phyloP scores from a whole-genome alignment of 371 early-diverging fungal species.

The Syncephalastrum sp. region DNA sequence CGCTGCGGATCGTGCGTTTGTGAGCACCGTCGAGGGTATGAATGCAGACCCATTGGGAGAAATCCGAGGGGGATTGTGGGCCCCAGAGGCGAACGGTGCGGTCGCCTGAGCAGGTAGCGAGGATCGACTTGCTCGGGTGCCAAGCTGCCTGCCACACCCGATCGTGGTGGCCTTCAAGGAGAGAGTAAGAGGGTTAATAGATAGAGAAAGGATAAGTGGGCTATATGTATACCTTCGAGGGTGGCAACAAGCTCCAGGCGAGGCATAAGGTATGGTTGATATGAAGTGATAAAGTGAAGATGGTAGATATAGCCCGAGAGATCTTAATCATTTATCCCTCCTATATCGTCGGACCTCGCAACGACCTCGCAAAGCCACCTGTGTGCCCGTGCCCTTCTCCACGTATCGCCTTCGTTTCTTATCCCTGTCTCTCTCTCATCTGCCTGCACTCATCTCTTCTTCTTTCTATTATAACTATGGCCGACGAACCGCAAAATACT shows the following conservation, averaged over 20 bases:
- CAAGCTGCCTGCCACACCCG: constrained; percentile 92
- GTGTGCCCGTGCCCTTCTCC: too few relatives aligned
- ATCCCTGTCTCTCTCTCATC: too few relatives aligned
- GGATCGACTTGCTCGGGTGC: constrained; percentile 73
- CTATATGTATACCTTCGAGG: constrained; percentile 28
- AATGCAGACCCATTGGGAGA: constrained; percentile 71
- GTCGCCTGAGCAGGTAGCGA: constrained; percentile 88
- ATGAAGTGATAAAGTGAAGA: background rate
- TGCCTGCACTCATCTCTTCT: background rate
- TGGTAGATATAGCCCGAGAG: background rate
- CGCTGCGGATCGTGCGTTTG: constrained; percentile 86
- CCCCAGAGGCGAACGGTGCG: constrained; percentile 86
- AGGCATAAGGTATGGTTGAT: constrained; percentile 24
- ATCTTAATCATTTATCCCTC: background rate
- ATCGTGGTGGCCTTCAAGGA: constrained; percentile 76
- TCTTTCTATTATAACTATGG: background rate
- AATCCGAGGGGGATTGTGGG: constrained; percentile 40
- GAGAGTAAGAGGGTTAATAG: background rate
- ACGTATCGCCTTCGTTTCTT: too few relatives aligned
- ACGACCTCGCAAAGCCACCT: too few relatives aligned
- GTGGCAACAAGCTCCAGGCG: constrained; percentile 41
- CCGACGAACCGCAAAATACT: background rate
- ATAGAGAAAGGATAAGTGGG: background rate
- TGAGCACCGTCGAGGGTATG: constrained; percentile 84
- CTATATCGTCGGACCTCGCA: too few relatives aligned